phyloP scores from a whole-genome alignment of 2,329 filamentous ascomycete species.

The Colletotrichum eleusines region DNA sequence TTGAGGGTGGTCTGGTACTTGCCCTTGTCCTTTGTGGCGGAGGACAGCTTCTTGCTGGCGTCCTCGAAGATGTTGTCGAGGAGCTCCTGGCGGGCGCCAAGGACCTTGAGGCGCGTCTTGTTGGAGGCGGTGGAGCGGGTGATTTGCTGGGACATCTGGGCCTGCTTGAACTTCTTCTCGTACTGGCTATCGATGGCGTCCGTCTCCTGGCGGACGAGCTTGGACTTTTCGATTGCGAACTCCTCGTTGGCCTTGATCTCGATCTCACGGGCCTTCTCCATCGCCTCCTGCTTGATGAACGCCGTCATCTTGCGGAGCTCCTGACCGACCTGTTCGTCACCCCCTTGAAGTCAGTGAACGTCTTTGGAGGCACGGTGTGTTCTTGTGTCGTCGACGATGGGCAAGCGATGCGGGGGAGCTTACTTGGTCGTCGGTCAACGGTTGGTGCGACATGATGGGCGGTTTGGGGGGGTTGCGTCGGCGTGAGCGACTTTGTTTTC shows the following conservation, averaged over 20 bases:
- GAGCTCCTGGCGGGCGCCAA: conserved; percentile 88
- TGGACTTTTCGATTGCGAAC: conserved; percentile 98
- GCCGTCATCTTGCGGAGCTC: conserved; percentile 99
- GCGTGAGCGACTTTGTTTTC: conserved; percentile 40
- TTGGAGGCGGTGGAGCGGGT: conserved; percentile 96
- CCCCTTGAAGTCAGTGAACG: conserved; percentile 5
- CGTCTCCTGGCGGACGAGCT: conserved; percentile 96
- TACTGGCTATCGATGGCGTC: conserved; percentile 91
- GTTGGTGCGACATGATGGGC: conserved; percentile 44
- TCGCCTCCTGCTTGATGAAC: conserved; percentile 98
- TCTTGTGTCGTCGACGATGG: not conserved
- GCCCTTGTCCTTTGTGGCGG: conserved; percentile 73
- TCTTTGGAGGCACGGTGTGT: not conserved
- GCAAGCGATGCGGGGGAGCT: conserved; percentile 32
- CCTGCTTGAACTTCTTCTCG: conserved; percentile 99
- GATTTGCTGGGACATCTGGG: conserved; percentile 98
- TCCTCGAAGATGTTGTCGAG: conserved; percentile 90
- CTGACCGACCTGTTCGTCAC: conserved; percentile 82
- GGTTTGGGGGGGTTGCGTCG: conserved; percentile 17
- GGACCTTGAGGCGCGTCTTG: conserved; percentile 91
- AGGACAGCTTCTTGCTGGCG: conserved; percentile 77
- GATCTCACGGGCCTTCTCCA: conserved; percentile 97
- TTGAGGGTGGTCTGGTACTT: conserved; percentile 84
- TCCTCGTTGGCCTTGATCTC: conserved; percentile 98
- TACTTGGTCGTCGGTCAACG: conserved; percentile 45